Evolutionary conservation across 495 filamentous ascomycete genomes (phyloP).

Genomic region (Daldinia loculata): DNA sequence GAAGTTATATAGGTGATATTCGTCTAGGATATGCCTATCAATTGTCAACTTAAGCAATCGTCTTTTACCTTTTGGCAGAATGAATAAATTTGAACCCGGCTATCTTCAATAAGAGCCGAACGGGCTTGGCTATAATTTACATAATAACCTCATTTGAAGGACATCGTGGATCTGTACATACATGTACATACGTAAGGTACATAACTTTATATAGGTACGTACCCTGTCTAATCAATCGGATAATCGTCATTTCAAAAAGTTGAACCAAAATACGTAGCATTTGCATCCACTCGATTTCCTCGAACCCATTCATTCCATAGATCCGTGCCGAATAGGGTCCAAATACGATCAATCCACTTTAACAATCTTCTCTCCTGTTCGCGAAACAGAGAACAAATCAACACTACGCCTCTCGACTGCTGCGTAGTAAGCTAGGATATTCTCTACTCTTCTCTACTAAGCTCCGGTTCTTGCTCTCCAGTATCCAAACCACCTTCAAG

Average conservation of each 20-base stretch:
- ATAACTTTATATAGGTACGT: constrained; percentile 4
- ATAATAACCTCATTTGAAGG: not conserved
- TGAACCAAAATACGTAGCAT: constrained; percentile 24
- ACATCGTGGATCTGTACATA: not conserved
- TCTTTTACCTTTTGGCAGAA: too few relatives aligned
- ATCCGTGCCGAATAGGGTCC: constrained; percentile 2
- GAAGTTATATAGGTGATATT: constrained; percentile 28
- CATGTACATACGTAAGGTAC: not conserved
- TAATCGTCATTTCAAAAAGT: constrained; percentile 22
- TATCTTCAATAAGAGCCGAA: not conserved
- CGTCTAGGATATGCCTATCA: not conserved
- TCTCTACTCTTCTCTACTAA: not conserved
- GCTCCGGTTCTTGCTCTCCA: constrained; percentile 1
- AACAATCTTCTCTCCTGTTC: not conserved
- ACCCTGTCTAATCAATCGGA: constrained; percentile 18
- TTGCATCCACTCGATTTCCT: constrained; percentile 7
- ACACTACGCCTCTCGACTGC: constrained; percentile 5
- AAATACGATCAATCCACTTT: constrained; percentile 7
- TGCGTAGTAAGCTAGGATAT: not conserved
- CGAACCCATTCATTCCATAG: constrained; percentile 11
- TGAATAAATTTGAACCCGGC: not conserved
- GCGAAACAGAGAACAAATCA: constrained; percentile 27
- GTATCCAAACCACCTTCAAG: not conserved
- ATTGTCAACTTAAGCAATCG: not conserved
- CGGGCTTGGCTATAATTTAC: not conserved